Evolutionary conservation across 2,329 filamentous ascomycete genomes (phyloP).

Genomic region (Ophiostoma ulmi): DNA sequence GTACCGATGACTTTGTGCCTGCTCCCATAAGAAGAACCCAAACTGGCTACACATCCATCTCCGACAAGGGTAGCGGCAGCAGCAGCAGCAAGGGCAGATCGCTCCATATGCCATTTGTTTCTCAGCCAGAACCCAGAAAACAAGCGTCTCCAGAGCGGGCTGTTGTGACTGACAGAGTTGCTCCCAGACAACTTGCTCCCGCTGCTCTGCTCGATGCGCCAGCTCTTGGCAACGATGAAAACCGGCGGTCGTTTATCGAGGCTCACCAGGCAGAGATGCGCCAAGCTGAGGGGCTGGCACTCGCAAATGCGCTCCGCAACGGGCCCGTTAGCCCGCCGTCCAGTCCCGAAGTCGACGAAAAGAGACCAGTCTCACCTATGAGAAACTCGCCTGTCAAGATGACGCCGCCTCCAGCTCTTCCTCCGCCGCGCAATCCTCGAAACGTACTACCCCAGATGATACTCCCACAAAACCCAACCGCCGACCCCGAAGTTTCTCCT

Average conservation of each 20-base stretch:
- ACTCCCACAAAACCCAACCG: background rate
- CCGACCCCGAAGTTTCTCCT: conserved; percentile 19
- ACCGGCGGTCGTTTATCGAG: conserved; percentile 54
- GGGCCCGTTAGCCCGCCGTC: conserved; percentile 31
- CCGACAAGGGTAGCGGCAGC: conserved; percentile 25
- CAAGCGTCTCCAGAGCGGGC: conserved; percentile 44
- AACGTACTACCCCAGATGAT: conserved; percentile 12
- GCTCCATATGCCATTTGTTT: background rate
- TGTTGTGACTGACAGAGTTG: conserved; percentile 31
- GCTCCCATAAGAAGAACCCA: conserved; percentile 52
- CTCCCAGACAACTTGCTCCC: conserved; percentile 30
- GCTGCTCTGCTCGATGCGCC: conserved; percentile 28
- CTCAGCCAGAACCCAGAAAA: background rate
- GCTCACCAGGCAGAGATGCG: conserved; percentile 57
- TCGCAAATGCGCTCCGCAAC: conserved; percentile 47
- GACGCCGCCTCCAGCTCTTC: conserved; percentile 16
- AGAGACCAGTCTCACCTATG: conserved; percentile 10
- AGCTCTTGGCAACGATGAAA: conserved; percentile 44
- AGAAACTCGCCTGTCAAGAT: conserved; percentile 18
- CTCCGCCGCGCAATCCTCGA: conserved; percentile 23
- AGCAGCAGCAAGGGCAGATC: conserved; percentile 24
- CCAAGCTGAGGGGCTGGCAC: conserved; percentile 54
- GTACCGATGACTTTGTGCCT: conserved; percentile 44
- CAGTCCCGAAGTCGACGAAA: conserved; percentile 28
- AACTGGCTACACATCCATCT: conserved; percentile 47